Conservation (phyloP, 176 grass and related monocot species). For the Oryza meridionalis region DNA sequence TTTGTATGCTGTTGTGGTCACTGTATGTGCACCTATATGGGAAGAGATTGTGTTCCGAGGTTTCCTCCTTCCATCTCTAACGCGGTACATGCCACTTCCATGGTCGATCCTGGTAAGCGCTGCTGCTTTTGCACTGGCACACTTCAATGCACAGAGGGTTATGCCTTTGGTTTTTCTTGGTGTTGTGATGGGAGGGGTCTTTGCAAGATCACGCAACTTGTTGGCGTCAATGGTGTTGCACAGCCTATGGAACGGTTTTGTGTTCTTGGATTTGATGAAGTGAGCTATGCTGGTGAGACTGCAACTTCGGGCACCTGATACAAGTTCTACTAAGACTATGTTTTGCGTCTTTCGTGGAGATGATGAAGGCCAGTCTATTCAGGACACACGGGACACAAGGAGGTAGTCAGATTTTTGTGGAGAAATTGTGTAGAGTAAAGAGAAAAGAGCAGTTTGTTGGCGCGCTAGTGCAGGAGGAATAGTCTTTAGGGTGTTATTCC, state of each 20-base stretch:
- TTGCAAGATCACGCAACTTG: conserved; percentile 78
- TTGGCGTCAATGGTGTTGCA: conserved; percentile 83
- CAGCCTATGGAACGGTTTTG: conserved; percentile 95
- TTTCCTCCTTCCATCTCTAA: conserved; percentile 94
- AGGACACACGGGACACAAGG: conserved; percentile 1
- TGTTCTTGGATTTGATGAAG: conserved; percentile 97
- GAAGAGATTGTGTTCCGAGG: conserved; percentile 97
- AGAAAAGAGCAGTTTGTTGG: background rate
- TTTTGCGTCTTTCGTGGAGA: conserved; percentile 31
- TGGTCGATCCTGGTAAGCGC: conserved; percentile 81
- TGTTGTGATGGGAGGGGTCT: conserved; percentile 88
- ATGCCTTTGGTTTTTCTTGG: conserved; percentile 90
- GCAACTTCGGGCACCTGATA: conserved; percentile 17
- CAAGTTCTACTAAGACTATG: background rate
- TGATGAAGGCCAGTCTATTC: background rate
- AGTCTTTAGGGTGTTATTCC: background rate
- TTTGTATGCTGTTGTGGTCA: conserved; percentile 85
- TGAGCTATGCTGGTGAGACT: conserved; percentile 33
- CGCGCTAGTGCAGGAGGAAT: background rate
- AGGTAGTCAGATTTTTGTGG: background rate
- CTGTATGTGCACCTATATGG: conserved; percentile 89
- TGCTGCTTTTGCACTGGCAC: conserved; percentile 77
- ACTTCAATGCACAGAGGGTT: conserved; percentile 91
- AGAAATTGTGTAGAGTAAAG: conserved; percentile 23
- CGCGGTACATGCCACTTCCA: conserved; percentile 80